Evolutionary conservation across 805 yeast genomes (phyloP), one percentile per base, ranked within the genome.

Genomic region (Pichia manshurica): DNA sequence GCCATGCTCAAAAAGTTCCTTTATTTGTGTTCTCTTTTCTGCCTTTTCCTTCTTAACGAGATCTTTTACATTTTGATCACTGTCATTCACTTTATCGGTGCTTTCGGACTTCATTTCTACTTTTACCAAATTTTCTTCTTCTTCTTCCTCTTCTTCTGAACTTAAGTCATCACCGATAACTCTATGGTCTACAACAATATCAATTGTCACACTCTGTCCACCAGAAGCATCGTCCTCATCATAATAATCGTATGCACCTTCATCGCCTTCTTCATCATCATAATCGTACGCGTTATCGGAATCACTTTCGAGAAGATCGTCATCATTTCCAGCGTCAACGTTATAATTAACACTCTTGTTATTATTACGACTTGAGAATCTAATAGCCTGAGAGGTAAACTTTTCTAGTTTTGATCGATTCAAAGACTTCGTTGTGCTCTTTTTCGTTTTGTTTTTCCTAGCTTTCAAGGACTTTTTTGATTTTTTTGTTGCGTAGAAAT

Each of bases 301-400:
- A n/a, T 64, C 81, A 43, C 72, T 65, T 49, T 70, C 81, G 39
- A 77, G 61, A 38, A 79, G 66, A 50, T 74, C 81, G 44, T 64
- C 66, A 29, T 78, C 85, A 48, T 78, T 82, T 7, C 80, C 84
- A 31, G 75, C 75, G 51, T 87, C 95, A 23, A 85, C 78, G 35
- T 77, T 80, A 61, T 90, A 90, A 62, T 56, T 88, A 38, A 90
- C 81, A n/a, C 74, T 71, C 52, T 71, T 78, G 54, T 73, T 77
- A 36, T 57, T 58, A 57, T 82, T 84, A 62, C 98, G 75, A 2
- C 90, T 75, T 16, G 95, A 84, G 56, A 88, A 87, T 50, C 97
- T 74, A 15, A 86, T 42, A 4, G 56, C 50, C 34, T 47, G 50
- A 21, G 47, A 28, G 5, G 36, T 12, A 1, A 41, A 16, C 17